phyloP scores from a whole-genome alignment of 2,329 filamentous ascomycete genomes.

The Microsporum audouinii region DNA sequence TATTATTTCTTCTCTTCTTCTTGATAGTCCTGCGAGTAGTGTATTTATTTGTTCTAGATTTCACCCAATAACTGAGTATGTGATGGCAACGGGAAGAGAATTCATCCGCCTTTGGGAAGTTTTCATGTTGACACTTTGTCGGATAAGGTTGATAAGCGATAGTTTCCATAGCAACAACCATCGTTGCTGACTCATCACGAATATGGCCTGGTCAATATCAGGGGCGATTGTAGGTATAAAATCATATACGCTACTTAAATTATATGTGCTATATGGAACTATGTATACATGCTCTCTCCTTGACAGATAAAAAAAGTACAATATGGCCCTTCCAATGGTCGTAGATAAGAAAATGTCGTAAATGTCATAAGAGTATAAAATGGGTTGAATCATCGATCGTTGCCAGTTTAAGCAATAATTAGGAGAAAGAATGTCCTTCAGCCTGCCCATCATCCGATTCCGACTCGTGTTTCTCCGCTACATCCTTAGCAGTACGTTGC shows the following conservation, averaged over 20 bases:
- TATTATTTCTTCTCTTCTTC: neutral
- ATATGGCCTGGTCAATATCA: neutral
- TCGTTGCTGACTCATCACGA: neutral
- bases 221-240: neutral
- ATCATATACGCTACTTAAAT: neutral
- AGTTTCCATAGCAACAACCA: conserved; percentile 5
- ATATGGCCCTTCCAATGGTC: neutral
- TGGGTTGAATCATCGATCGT: neutral
- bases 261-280: neutral
- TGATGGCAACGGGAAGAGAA: neutral
- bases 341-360: neutral
- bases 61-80: neutral
- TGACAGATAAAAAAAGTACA: neutral
- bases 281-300: neutral
- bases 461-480: neutral
- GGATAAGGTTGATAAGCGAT: conserved; percentile 3
- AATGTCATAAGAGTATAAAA: neutral
- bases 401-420: neutral
- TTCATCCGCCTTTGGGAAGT: neutral
- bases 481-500: neutral
- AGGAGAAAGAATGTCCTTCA: neutral
- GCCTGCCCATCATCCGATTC: neutral
- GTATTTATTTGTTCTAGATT: neutral
- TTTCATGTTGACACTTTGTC: neutral
- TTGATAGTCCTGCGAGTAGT: neutral